Conservation (phyloP, 208 protist species). For the Crithidia mellificae region DNA sequence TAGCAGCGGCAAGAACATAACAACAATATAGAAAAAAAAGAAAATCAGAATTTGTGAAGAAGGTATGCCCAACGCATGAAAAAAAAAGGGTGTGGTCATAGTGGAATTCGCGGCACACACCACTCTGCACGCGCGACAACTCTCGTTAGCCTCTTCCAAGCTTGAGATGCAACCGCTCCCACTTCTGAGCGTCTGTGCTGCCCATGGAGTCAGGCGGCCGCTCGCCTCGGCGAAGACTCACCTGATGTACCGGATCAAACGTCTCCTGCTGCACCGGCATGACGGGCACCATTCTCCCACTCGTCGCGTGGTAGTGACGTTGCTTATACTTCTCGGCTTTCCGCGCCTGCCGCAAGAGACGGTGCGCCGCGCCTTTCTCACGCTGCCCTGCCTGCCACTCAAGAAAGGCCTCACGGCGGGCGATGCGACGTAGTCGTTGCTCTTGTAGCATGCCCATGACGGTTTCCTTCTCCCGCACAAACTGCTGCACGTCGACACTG, state of each 20-base stretch:
- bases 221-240: not conserved
- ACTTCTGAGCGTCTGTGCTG: not conserved
- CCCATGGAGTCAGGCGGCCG: not conserved
- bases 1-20: too few species aligned
- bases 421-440: slow-evolving; percentile 60
- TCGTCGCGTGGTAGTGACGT: slow-evolving; percentile 68
- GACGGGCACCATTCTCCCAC: slow-evolving; percentile 60
- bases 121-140: too few species aligned
- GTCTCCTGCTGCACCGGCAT: not conserved
- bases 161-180: slow-evolving; percentile 2
- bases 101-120: too few species aligned
- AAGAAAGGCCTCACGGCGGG: slow-evolving; percentile 73
- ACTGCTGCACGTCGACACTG: slow-evolving; percentile 15
- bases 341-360: slow-evolving; percentile 61
- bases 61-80: too few species aligned
- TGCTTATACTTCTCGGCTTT: slow-evolving; percentile 79
- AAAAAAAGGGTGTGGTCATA: too few species aligned
- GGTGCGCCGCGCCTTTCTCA: slow-evolving; percentile 83
- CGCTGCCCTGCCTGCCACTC: slow-evolving; percentile 84
- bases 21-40: too few species aligned
- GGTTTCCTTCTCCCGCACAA: slow-evolving; percentile 39
- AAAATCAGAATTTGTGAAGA: too few species aligned
- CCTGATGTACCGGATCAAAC: not conserved
- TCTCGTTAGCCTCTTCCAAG: not conserved
- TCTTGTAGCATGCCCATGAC: slow-evolving; percentile 58